Conservation (phyloP, 139 green algal species). For the Ulvella scutata region DNA sequence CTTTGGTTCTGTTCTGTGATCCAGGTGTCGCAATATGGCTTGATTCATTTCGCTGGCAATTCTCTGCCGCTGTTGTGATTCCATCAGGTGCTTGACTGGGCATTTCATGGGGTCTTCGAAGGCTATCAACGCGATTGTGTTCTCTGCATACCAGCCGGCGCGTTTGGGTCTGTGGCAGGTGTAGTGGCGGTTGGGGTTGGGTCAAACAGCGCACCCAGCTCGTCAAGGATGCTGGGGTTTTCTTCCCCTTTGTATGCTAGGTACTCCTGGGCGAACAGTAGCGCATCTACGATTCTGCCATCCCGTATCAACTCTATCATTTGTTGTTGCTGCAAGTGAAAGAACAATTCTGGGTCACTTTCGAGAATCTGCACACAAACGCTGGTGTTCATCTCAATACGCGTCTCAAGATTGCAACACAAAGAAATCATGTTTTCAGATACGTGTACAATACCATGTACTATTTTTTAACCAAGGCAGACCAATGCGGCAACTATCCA, state of each 20-base stretch:
- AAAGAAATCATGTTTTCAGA: no score
- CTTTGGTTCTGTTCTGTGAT: not conserved
- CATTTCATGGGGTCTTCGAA: slow-evolving; percentile 61
- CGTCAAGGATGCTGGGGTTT: slow-evolving; percentile 67
- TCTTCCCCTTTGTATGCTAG: slow-evolving; percentile 83
- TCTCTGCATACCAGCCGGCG: slow-evolving; percentile 40
- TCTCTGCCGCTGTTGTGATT: slow-evolving; percentile 72
- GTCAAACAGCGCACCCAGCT: slow-evolving; percentile 48
- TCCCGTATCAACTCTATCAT: slow-evolving; percentile 86
- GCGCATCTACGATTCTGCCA: slow-evolving; percentile 58
- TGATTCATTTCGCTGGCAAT: slow-evolving; percentile 87
- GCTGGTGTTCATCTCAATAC: no score
- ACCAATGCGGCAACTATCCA: no score
- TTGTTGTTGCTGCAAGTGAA: slow-evolving; percentile 92
- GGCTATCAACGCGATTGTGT: slow-evolving; percentile 83
- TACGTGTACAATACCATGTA: no score
- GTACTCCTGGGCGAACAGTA: slow-evolving; percentile 85
- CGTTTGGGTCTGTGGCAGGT: not conserved
- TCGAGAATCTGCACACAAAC: slow-evolving; percentile 66
- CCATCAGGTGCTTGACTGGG: slow-evolving; percentile 76
- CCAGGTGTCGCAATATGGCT: slow-evolving; percentile 61
- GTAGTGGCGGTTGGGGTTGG: not conserved
- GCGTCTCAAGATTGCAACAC: no score
- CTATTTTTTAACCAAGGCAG: no score
- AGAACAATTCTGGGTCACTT: slow-evolving; percentile 57